Conservation (phyloP, 192 early-diverging fungal genomes). For the Podila epicladia region DNA sequence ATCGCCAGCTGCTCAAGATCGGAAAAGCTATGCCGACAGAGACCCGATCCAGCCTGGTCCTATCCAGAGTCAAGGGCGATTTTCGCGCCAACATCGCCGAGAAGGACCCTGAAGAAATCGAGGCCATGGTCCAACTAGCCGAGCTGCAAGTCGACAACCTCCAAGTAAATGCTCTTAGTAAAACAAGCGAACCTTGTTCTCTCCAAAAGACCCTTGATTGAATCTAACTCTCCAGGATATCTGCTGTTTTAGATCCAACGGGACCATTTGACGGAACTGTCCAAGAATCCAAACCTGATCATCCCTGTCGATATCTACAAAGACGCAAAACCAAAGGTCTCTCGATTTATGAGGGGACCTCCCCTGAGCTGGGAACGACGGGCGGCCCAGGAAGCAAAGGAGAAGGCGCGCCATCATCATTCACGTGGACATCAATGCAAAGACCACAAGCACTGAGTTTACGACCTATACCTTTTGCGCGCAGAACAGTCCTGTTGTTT, state of each 20-base stretch:
- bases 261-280: slow-evolving; percentile 38
- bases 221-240: neutral
- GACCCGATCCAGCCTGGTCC: slow-evolving; percentile 35
- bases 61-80: slow-evolving; percentile 40
- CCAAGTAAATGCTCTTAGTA: slow-evolving; percentile 7
- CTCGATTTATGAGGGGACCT: slow-evolving; percentile 43
- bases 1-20: slow-evolving; percentile 29
- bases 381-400: slow-evolving; percentile 37
- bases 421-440: slow-evolving; percentile 32
- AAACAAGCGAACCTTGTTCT: neutral
- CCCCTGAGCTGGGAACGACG: slow-evolving; percentile 48
- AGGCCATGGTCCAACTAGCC: slow-evolving; percentile 45
- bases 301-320: slow-evolving; percentile 51
- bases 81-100: slow-evolving; percentile 31
- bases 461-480: neutral
- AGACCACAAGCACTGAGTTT: slow-evolving; percentile 31
- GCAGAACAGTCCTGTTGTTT: no score
- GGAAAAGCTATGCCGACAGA: slow-evolving; percentile 50
- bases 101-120: slow-evolving; percentile 34
- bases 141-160: slow-evolving; percentile 49
- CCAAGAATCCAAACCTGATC: slow-evolving; percentile 49
- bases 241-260: slow-evolving; percentile 26
- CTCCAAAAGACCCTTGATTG: neutral
- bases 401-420: slow-evolving; percentile 18
- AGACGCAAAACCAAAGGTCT: slow-evolving; percentile 42